These are phyloP conservation scores for Pleurotus tuber-regium DNA, from an alignment of 768 basidiomycete genomes.

Conservation along the genomic window DNA sequence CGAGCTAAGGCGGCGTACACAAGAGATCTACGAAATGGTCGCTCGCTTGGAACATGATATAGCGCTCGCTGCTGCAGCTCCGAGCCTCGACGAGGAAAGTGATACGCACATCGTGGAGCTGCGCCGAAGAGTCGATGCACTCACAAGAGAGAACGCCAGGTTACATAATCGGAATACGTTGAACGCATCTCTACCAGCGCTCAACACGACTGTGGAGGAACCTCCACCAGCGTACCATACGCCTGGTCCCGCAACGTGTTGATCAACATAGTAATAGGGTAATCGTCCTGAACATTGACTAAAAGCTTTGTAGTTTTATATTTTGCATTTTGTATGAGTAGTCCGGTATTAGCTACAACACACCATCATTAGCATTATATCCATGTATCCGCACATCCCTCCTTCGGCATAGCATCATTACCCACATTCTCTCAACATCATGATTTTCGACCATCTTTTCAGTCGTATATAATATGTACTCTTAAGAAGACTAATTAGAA, in stretches of 20 bases:
- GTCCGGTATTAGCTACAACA: too few species aligned
- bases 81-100: background rate
- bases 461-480: background rate
- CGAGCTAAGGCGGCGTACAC: constrained; percentile 4
- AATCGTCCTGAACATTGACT: too few species aligned
- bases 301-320: too few species aligned
- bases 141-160: constrained; percentile 4
- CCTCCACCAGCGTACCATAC: constrained; percentile 10
- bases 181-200: background rate
- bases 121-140: background rate
- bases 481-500: too few species aligned
- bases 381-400: too few species aligned
- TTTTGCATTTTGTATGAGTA: too few species aligned
- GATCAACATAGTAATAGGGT: too few species aligned
- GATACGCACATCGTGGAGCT: background rate
- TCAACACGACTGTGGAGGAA: constrained; percentile 6
- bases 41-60: constrained; percentile 5
- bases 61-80: background rate
- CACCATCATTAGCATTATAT: too few species aligned
- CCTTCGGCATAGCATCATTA: too few species aligned
- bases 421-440: too few species aligned
- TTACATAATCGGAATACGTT: constrained; percentile 6
- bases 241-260: constrained; percentile 7
- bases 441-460: background rate
- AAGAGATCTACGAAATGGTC: constrained; percentile 11